Conservation (phyloP, 345 rosid genomes). For the Citrus unshiu region DNA sequence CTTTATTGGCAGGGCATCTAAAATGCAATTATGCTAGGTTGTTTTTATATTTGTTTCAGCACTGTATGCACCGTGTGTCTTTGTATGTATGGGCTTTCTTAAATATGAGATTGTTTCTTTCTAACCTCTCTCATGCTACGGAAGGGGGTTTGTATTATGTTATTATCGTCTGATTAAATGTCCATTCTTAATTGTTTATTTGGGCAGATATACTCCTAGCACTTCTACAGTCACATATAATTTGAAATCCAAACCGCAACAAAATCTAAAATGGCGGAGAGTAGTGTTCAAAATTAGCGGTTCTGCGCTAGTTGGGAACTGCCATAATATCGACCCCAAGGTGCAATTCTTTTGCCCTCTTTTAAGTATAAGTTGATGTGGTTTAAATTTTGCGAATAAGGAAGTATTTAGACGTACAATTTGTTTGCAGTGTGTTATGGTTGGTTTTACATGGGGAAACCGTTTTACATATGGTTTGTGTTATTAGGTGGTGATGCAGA, state of each 20-base stretch:
- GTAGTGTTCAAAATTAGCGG: slow-evolving; percentile 51
- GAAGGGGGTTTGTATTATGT: background rate
- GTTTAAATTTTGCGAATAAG: background rate
- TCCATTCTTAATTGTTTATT: background rate
- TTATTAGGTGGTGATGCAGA: slow-evolving; percentile 41
- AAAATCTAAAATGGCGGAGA: slow-evolving; percentile 39
- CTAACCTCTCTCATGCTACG: background rate
- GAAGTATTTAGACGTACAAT: background rate
- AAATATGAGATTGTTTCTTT: background rate
- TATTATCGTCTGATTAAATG: background rate
- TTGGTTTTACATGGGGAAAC: background rate
- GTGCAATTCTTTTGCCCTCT: slow-evolving; percentile 10
- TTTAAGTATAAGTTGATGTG: background rate
- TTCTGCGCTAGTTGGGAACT: slow-evolving; percentile 37
- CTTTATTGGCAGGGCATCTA: background rate
- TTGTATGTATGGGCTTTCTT: background rate
- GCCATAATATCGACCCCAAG: slow-evolving; percentile 42
- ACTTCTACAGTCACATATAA: slow-evolving; percentile 16
- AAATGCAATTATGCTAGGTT: background rate
- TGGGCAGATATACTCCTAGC: slow-evolving; percentile 17
- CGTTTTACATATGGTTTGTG: background rate
- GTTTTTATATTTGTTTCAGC: background rate
- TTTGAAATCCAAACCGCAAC: slow-evolving; percentile 26
- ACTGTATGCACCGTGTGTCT: background rate
- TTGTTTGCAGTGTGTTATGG: background rate